Conservation (phyloP, 2,329 filamentous ascomycete species). For the Aspergillus candidus region DNA sequence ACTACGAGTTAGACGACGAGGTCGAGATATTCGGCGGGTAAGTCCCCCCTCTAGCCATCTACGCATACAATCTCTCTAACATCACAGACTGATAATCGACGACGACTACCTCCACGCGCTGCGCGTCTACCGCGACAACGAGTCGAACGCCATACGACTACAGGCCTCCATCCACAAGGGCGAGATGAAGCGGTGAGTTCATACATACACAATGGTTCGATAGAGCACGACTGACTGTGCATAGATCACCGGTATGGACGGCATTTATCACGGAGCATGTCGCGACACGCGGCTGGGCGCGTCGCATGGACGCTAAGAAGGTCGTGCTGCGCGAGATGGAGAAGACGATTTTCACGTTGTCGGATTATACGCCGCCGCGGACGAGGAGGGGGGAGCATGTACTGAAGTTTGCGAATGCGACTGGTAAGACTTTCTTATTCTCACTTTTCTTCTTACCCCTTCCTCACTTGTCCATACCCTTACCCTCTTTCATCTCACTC, state of each 20-base stretch:
- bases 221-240: not conserved
- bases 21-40: slow-evolving; percentile 47
- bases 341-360: slow-evolving; percentile 47
- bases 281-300: slow-evolving; percentile 44
- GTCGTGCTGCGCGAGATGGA: slow-evolving; percentile 47
- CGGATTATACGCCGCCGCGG: slow-evolving; percentile 43
- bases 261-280: slow-evolving; percentile 49
- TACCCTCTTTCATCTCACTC: too few species aligned
- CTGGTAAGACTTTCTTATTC: slow-evolving; percentile 21
- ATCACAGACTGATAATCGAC: slow-evolving; percentile 47
- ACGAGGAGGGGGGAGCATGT: slow-evolving; percentile 34
- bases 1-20: slow-evolving; percentile 46
- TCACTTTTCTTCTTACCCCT: too few species aligned
- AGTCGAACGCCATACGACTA: slow-evolving; percentile 49
- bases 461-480: too few species aligned
- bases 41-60: slow-evolving; percentile 5
- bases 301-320: slow-evolving; percentile 35
- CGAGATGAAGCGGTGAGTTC: slow-evolving; percentile 42
- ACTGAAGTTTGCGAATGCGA: slow-evolving; percentile 31
- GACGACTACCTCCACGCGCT: slow-evolving; percentile 49
- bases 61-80: slow-evolving; percentile 3
- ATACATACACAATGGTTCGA: not conserved
- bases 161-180: slow-evolving; percentile 52
- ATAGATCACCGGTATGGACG: slow-evolving; percentile 55
- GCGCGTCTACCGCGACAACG: slow-evolving; percentile 48